Percentiles rank a stretch among this genome's conserved stretches.
These are phyloP conservation scores for Pseudopyricularia cyperi DNA, from an alignment of 2,329 filamentous ascomycete genomes.

Conservation along the genomic window DNA sequence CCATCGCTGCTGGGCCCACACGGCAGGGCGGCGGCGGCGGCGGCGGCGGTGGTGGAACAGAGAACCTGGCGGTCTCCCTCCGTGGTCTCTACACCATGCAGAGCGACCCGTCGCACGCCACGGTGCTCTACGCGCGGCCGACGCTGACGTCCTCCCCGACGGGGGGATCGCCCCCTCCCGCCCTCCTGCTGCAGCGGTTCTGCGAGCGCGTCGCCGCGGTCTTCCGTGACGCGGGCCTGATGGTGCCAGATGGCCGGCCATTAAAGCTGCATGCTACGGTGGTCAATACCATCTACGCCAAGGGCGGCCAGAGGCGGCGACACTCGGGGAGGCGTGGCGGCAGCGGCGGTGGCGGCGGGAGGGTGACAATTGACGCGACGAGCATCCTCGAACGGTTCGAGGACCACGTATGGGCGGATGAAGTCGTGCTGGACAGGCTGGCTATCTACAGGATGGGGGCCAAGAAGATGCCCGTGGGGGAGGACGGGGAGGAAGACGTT, in stretches of 20 bases:
- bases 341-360: slow-evolving; percentile 10
- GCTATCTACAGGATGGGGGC: slow-evolving; percentile 84
- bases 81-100: slow-evolving; percentile 51
- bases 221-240: slow-evolving; percentile 43
- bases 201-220: slow-evolving; percentile 37
- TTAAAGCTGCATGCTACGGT: slow-evolving; percentile 75
- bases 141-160: slow-evolving; percentile 26
- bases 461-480: slow-evolving; percentile 32
- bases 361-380: slow-evolving; percentile 38
- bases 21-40: slow-evolving; percentile 5
- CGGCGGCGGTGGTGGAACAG: neutral
- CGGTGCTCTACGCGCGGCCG: slow-evolving; percentile 54
- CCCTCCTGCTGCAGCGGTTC: slow-evolving; percentile 35
- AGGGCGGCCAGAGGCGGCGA: slow-evolving; percentile 14
- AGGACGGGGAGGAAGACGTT: slow-evolving; percentile 33
- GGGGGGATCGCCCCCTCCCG: slow-evolving; percentile 12
- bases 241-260: slow-evolving; percentile 45
- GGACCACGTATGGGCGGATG: slow-evolving; percentile 57
- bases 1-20: neutral
- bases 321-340: slow-evolving; percentile 9
- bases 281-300: slow-evolving; percentile 72
- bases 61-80: slow-evolving; percentile 29
- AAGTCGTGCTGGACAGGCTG: slow-evolving; percentile 54
- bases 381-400: slow-evolving; percentile 45
- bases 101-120: slow-evolving; percentile 32